Percentiles rank a stretch among this genome's conserved stretches.
Conservation (phyloP, 163 green algal genomes). For the Scenedesmus sp. region DNA sequence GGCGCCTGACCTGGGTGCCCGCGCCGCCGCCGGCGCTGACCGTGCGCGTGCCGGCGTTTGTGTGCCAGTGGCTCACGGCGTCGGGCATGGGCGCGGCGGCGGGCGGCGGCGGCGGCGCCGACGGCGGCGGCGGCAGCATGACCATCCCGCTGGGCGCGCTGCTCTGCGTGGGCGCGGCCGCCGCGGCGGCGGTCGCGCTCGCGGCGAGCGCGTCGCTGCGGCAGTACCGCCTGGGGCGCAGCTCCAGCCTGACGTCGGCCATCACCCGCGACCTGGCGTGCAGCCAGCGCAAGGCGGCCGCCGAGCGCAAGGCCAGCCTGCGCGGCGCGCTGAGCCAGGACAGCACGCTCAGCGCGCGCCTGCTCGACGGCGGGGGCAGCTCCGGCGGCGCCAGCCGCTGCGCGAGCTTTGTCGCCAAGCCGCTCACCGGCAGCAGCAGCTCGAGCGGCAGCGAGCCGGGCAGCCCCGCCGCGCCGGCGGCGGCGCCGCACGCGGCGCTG, state of each 20-base stretch:
- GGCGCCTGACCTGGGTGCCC: conserved; percentile 23
- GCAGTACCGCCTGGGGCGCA: not conserved
- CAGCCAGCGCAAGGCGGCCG: not conserved
- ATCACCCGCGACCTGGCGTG: not conserved
- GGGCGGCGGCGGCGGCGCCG: too few relatives aligned
- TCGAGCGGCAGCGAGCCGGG: not conserved
- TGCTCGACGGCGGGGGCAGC: conserved; percentile 1
- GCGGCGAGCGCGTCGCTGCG: not conserved
- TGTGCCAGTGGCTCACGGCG: conserved; percentile 19
- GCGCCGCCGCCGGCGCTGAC: not conserved
- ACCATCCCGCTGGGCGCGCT: not conserved
- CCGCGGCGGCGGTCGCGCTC: not conserved
- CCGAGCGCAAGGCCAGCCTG: not conserved
- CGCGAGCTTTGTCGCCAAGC: not conserved
- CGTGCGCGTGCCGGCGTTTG: not conserved
- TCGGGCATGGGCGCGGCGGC: not conserved
- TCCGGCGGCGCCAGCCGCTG: not conserved
- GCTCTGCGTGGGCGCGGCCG: not conserved
- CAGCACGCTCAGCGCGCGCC: not conserved
- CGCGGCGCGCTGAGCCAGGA: not conserved
- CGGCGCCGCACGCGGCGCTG: not conserved
- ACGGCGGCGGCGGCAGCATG: not conserved
- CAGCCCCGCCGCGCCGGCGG: not conserved
- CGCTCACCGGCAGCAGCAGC: not conserved
- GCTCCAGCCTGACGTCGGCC: conserved; percentile 2